Base-by-base conservation (phyloP, 352 stramenopile genomes). In the Phytophthora macrochlamydospora region DNA sequence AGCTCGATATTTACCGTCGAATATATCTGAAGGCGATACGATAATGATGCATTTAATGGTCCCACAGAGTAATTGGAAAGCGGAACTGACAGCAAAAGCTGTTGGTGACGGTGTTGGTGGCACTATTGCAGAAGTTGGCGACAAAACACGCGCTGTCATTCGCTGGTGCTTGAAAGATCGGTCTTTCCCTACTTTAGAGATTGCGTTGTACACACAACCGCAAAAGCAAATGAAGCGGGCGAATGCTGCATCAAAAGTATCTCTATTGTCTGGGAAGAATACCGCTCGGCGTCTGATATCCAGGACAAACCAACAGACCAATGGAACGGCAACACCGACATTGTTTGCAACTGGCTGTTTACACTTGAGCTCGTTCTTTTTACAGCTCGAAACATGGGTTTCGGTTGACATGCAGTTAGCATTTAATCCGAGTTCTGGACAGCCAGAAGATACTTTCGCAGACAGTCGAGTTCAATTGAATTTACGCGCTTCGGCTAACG, bases 81-180 rank as follows among this genome's bases (percentile, higher is more conserved):
- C 5, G 35, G 43, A 74, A 5, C 31, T 74, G 43, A 24, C 28
- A 18, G 28, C 55, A 51, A 35, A 28, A 33, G 62, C 53, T 7
- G 51, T 60, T 12, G 28, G 31, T 31, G 2, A 13, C 12, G 31
- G 12, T 49, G 9, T 6, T 52, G n/a, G 45, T 50, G 51, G 37
- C 9, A 31, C 3, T 49, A 53, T 56, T 30, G 61, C 38, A 33
- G 18, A 3, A 44, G 13, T 67, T 18, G 12, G 30, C 9, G 56
- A 67, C 12, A 62, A 45, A 7, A 12, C 31, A 5, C n/a, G 49
- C 8, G 24, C 45, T 29, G 28, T 59, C 37, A 30, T 71, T 24
- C 59, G 56, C 24, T 75, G 67, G 62, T 62, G 62, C 5, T 12
- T 62, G 2, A 75, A 75, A 45, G 62, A 75, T 54, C 56, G 67